Evolutionary conservation across 257 asterid species (phyloP).

Genomic region (Striga asiatica): DNA sequence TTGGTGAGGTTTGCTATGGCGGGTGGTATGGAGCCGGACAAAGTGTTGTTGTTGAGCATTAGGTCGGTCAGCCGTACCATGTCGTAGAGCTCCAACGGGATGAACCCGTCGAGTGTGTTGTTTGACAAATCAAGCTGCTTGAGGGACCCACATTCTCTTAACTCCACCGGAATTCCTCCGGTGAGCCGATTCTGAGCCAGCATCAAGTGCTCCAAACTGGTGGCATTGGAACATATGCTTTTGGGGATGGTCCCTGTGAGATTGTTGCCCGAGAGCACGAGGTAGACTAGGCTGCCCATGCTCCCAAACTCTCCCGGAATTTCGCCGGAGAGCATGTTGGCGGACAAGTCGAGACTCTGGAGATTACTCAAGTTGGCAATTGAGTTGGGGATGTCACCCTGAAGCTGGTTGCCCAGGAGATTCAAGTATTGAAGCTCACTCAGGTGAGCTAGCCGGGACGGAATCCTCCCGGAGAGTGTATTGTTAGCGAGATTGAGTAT

Average conservation of each 20-base stretch:
- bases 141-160: constrained; percentile 41
- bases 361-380: constrained; percentile 35
- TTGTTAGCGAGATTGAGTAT: constrained; percentile 58
- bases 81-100: constrained; percentile 63
- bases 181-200: constrained; percentile 46
- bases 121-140: constrained; percentile 77
- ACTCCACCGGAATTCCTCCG: constrained; percentile 53
- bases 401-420: constrained; percentile 62
- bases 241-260: constrained; percentile 56
- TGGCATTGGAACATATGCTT: constrained; percentile 43
- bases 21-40: constrained; percentile 59
- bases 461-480: constrained; percentile 57
- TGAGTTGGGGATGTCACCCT: constrained; percentile 52
- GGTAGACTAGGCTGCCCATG: constrained; percentile 34
- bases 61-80: constrained; percentile 54
- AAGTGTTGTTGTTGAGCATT: constrained; percentile 63
- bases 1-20: constrained; percentile 47
- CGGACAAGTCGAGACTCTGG: constrained; percentile 55
- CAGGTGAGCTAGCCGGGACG: constrained; percentile 36
- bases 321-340: constrained; percentile 50
- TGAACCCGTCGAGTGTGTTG: constrained; percentile 51
- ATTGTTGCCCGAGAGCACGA: constrained; percentile 57
- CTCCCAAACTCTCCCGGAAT: constrained; percentile 54
- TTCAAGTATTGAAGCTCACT: constrained; percentile 41
- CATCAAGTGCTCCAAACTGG: constrained; percentile 50